A percentile compares a stretch with the other conserved stretches of the same genome.
phyloP scores from a whole-genome alignment of 1,284 basidiomycete genomes.

The Marasmius sp. region DNA sequence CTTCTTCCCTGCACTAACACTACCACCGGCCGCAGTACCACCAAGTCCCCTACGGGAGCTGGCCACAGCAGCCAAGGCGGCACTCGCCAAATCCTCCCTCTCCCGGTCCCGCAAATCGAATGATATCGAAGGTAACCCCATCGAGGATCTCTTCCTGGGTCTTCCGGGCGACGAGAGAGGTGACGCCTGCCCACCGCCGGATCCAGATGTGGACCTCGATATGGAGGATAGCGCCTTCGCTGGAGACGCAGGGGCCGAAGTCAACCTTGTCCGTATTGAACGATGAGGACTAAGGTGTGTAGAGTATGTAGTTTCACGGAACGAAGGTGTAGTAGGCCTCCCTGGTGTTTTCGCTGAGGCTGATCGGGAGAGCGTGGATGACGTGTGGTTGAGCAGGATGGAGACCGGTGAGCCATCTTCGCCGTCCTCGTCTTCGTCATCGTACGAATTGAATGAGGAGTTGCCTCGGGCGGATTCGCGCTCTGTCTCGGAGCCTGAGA shows the following conservation, averaged over 20 bases:
- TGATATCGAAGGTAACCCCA: slow-evolving; percentile 21
- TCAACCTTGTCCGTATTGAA: slow-evolving; percentile 32
- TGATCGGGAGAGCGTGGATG: slow-evolving; percentile 28
- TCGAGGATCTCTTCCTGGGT: slow-evolving; percentile 26
- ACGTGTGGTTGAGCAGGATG: slow-evolving; percentile 23
- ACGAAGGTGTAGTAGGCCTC: slow-evolving; percentile 12
- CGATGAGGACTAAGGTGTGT: slow-evolving; percentile 26
- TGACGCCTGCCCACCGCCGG: neutral
- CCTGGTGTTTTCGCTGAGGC: neutral
- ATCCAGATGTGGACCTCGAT: slow-evolving; percentile 8
- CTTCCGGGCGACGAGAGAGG: slow-evolving; percentile 4
- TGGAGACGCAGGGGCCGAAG: slow-evolving; percentile 58
- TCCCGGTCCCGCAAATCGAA: slow-evolving; percentile 35
- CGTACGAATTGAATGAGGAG: slow-evolving; percentile 2
- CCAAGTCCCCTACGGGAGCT: slow-evolving; percentile 45
- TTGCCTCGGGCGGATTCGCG: slow-evolving; percentile 47
- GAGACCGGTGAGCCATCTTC: slow-evolving; percentile 20
- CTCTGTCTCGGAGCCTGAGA: slow-evolving; percentile 77
- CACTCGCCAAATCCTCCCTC: slow-evolving; percentile 47
- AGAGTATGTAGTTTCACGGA: slow-evolving; percentile 9
- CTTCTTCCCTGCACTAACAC: slow-evolving; percentile 41
- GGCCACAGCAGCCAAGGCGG: slow-evolving; percentile 63
- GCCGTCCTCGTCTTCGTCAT: neutral
- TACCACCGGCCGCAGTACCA: slow-evolving; percentile 42
- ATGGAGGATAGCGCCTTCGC: slow-evolving; percentile 33